Conservation (phyloP, 2,329 filamentous ascomycete species). For the Xylariales sp. region DNA sequence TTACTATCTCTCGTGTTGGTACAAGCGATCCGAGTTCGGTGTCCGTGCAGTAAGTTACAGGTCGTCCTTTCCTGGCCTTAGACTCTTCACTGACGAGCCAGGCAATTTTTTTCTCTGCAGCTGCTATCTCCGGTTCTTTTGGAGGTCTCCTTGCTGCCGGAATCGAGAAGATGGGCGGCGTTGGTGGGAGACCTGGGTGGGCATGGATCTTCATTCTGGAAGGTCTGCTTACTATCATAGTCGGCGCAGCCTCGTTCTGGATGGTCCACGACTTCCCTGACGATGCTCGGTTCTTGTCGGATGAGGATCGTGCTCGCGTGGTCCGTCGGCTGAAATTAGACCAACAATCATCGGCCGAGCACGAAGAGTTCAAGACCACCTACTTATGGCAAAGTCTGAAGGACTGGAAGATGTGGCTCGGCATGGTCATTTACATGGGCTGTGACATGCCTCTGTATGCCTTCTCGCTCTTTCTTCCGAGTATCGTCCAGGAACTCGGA, state of each 20-base stretch:
- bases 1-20: slow-evolving; percentile 83
- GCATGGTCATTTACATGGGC: slow-evolving; percentile 75
- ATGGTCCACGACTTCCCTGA: slow-evolving; percentile 80
- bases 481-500: slow-evolving; percentile 60
- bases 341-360: slow-evolving; percentile 67
- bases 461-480: slow-evolving; percentile 74
- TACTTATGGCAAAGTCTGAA: slow-evolving; percentile 69
- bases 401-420: slow-evolving; percentile 81
- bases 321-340: slow-evolving; percentile 66
- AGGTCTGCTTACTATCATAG: slow-evolving; percentile 64
- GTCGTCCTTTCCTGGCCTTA: slow-evolving; percentile 3
- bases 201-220: slow-evolving; percentile 66
- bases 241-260: slow-evolving; percentile 68
- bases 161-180: slow-evolving; percentile 65
- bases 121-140: slow-evolving; percentile 73
- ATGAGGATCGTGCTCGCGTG: slow-evolving; percentile 66
- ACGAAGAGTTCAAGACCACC: slow-evolving; percentile 68
- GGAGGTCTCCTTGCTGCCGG: slow-evolving; percentile 69
- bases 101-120: slow-evolving; percentile 80
- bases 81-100: background rate
- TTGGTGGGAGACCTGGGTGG: slow-evolving; percentile 54
- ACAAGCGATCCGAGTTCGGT: slow-evolving; percentile 72
- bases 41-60: slow-evolving; percentile 52
- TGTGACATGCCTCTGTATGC: slow-evolving; percentile 67
- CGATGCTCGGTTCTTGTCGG: slow-evolving; percentile 66